Base-by-base conservation (phyloP, 805 yeast species). In the Jamesozyma piceae region DNA sequence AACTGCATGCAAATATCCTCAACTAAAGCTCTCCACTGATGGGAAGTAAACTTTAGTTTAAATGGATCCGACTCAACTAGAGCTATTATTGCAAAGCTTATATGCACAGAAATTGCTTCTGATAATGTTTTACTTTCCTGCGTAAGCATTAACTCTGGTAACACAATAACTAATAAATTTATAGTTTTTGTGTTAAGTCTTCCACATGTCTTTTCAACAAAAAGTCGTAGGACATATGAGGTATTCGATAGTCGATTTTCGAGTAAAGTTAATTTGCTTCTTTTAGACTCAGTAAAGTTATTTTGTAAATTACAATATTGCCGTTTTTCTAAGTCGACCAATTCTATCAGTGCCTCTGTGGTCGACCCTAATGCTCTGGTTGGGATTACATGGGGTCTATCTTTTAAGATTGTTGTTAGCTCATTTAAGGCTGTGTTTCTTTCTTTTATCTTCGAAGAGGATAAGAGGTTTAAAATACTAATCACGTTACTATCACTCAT, bases 381-480 rank as follows among this genome's bases (percentile, higher is more conserved):
- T 1, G 55, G 53, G 15, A 52, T 45, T 32, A 28, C 39, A 37
- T 40, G 52, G 19, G 60, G 62, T 21, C 42, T 36, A 43, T 49
- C 52, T 46, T 46, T 53, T 42, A 48, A 43, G 4, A 49, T 56
- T 39, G 55, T 62, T 10, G 67, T 67, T 22, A 75, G 49, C 22
- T 56, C 63, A 18, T 57, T 55, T 8, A 80, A 51, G 0, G 74
- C 82, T 38, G 72, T 76, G 47, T 65, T 74, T 31, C 85, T 62
- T 13, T 77, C 83, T 47, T 71, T 72, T 27, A 75, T 62, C 51
- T 73, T 78, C 2, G 69, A 46, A 1, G 85, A 79, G 20, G 62
- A 63, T 32, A 79, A 60, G 26, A 48, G 28, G 26, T 52, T 35
- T 49, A 52, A 13, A 18, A 41, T 41, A 24, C 39, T 28, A 6